A percentile compares a stretch with the other conserved stretches of the same genome.
phyloP scores from a whole-genome alignment of 495 filamentous ascomycete species.

The Trichoderma virens region DNA sequence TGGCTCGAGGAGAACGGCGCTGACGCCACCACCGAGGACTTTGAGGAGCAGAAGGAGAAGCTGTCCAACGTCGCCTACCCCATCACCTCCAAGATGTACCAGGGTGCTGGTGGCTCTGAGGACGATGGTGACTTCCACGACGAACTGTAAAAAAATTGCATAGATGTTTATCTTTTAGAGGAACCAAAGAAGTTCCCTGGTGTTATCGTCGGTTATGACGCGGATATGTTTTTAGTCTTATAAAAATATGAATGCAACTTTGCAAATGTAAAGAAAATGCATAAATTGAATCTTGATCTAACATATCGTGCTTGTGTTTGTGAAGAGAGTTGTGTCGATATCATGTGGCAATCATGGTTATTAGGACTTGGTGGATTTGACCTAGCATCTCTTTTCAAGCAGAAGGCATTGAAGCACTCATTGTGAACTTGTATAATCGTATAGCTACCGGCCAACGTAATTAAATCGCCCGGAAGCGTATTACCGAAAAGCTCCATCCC shows the following conservation, averaged over 20 bases:
- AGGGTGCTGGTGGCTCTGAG: constrained; percentile 55
- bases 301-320: not conserved
- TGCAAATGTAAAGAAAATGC: not conserved
- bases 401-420: no score
- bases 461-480: no score
- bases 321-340: not conserved
- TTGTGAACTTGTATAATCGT: no score
- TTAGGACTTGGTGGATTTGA: no score
- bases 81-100: constrained; percentile 96
- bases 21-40: constrained; percentile 83
- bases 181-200: constrained; percentile 3
- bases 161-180: constrained; percentile 7
- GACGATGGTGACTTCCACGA: constrained; percentile 78
- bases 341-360: no score
- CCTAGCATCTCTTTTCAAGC: no score
- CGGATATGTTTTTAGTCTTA: constrained; percentile 5
- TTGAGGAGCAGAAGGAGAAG: constrained; percentile 99
- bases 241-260: not conserved
- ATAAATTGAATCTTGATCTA: not conserved
- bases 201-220: constrained; percentile 8
- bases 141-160: constrained; percentile 63
- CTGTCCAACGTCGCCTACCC: constrained; percentile 93
- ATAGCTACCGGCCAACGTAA: no score
- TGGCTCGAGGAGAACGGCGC: constrained; percentile 96
- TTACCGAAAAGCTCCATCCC: no score